A percentile compares a stretch with the other conserved stretches of the same genome.
Evolutionary conservation across 73 alveolate species (phyloP).

Genomic region (Paramecium sexaurelia): DNA sequence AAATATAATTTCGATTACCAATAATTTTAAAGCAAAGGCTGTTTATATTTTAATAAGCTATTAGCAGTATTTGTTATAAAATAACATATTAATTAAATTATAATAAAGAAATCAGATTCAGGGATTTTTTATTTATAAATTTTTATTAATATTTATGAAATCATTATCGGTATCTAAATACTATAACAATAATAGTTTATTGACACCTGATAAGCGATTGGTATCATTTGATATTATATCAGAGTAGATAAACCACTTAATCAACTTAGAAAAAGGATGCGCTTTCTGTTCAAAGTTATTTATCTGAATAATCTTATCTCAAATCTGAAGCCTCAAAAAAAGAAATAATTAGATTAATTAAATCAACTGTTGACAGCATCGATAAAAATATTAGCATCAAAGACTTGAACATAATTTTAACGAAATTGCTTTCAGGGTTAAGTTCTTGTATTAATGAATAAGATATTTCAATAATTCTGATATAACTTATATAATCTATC

Average conservation of each 20-base stretch:
- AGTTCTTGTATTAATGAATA: conserved; percentile 1
- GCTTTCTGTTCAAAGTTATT: neutral
- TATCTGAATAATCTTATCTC: neutral
- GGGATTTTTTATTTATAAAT: conserved; percentile 2
- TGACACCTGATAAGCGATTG: neutral
- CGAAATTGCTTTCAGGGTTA: neutral
- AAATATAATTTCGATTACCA: no score
- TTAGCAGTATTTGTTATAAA: no score
- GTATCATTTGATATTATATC: neutral
- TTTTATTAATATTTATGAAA: neutral
- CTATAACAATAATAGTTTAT: neutral
- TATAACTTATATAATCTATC: neutral
- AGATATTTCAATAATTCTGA: neutral
- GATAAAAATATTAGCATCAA: neutral
- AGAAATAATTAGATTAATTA: conserved; percentile 15
- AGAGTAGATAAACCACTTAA: conserved; percentile 36
- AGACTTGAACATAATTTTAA: neutral
- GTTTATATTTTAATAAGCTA: no score
- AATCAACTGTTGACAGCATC: neutral
- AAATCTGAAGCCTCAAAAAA: conserved; percentile 20
- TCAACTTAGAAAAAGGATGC: conserved; percentile 32
- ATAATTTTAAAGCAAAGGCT: no score
- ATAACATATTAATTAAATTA: neutral
- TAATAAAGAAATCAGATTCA: neutral
- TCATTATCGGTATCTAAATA: conserved; percentile 12